Evolutionary conservation across 2,329 filamentous ascomycete genomes (phyloP).

Genomic region (Blastomyces percursus): DNA sequence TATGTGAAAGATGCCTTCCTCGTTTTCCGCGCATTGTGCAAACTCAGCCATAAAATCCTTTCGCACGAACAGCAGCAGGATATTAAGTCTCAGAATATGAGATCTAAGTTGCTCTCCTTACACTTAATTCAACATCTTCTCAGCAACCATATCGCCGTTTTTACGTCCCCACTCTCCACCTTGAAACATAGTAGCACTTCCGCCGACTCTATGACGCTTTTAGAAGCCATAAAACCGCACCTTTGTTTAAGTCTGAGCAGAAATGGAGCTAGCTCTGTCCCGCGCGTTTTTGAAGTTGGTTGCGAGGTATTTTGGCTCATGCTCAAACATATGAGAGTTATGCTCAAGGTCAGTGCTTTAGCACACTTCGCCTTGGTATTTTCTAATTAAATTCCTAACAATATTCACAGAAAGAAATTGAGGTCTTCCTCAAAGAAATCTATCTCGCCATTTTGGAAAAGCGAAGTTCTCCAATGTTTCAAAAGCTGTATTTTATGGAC

Average conservation of each 20-base stretch:
- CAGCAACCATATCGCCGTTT: conserved; percentile 85
- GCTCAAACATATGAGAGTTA: conserved; percentile 82
- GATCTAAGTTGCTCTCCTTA: conserved; percentile 88
- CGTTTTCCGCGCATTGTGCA: conserved; percentile 95
- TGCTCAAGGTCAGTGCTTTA: conserved; percentile 61
- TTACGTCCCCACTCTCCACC: conserved; percentile 81
- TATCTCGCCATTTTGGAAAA: conserved; percentile 87
- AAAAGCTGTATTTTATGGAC: conserved; percentile 85
- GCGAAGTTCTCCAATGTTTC: conserved; percentile 71
- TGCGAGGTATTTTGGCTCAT: conserved; percentile 98
- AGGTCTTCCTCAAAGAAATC: conserved; percentile 95
- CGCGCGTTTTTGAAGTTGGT: conserved; percentile 85
- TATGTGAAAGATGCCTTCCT: conserved; percentile 96
- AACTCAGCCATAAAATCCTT: conserved; percentile 85
- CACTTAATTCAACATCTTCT: conserved; percentile 92
- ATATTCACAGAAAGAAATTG: conserved; percentile 67
- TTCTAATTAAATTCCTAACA: conserved; percentile 13
- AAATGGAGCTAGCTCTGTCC: conserved; percentile 88
- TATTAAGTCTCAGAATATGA: conserved; percentile 87
- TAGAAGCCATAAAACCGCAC: conserved; percentile 94
- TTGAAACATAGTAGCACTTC: conserved; percentile 86
- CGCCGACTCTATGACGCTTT: conserved; percentile 70
- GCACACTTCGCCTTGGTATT: not conserved
- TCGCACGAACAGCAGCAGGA: conserved; percentile 87
- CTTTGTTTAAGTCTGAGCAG: conserved; percentile 88